Evolutionary conservation across 345 rosid genomes (phyloP), one percentile per base, ranked within the genome.

Genomic region (Brassica nigra): DNA sequence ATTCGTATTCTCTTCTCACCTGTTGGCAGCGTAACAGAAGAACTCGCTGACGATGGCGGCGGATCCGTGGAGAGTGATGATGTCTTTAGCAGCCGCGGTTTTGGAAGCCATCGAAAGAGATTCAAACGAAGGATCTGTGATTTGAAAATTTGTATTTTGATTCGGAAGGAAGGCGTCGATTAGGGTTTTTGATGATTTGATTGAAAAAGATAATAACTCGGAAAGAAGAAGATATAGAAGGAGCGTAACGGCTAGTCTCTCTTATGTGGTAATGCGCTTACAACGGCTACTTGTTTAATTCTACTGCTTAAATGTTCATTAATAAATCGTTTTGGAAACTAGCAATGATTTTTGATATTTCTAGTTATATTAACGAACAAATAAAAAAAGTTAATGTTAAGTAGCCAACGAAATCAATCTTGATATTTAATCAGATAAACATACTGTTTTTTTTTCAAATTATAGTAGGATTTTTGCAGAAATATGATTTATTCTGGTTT

Each of bases 11-110:
- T 34, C 37, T 34, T 27, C 65, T 74, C 80, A 93, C 99, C 98
- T 95, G 91, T 92, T 95, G 4, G 98, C 99, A 18, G 99, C 97
- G 84, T 95, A 95, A 90, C 99, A 96, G 72, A 95, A 95, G 66
- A 95, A 93, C 80, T 95, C 99, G 85, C 99, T 90, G 82, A 91
- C 98, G 78, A 95, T 95, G 0, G 99, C 93, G 2, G 99, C 97
- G 18, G 99, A 95, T 70, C 99, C 99, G 39, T 97, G 94, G 2
- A 95, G 84, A 36, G 99, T 95, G 84, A 95, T 95, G 84, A 95
- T 93, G 70, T 95, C 99, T 83, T 90, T 93, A 69, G 99, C 86
- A 69, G 99, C 85, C 49, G 86, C 88, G 0, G 91, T 88, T 80
- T 78, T 90, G 0, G 94, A 88, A 2, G 94, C 92, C 97, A 92